Evolutionary conservation across 257 asterid genomes (phyloP), one percentile per base, ranked within the genome.

Genomic region (Ocimum tenuiflorum): DNA sequence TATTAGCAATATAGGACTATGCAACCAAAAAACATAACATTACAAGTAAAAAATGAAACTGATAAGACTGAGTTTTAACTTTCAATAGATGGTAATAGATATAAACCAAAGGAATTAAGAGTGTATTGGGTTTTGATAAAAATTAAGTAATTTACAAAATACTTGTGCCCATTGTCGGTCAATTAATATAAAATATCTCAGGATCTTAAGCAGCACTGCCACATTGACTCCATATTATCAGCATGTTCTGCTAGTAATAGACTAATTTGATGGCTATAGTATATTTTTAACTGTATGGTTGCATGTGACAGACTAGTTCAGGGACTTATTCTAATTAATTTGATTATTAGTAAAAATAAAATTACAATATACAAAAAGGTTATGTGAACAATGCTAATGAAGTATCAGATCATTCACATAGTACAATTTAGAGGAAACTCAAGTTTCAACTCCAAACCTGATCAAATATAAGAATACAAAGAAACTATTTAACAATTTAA

Each of bases 401-500:
- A 22, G 42, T 43, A 29, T 24, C 29, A 27, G 63, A 60, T 52
- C n/a, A 27, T 24, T 52, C 48, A 27, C 18, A 27, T 18, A 31
- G 18, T 36, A 45, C 14, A 74, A 22, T 50, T 10, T 33, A 22
- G 17, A 61, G 55, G 15, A 51, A 49, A 47, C 48, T 45, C 59
- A 19, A 56, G 7, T 27, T 47, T 36, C 20, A 53, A 52, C 49
- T 46, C 31, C 9, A 46, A 19, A 42, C 29, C 48, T 61, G 39
- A 36, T 65, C 53, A 49, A 54, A 47, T 58, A 58, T 48, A 69
- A 33, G 18, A 14, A 54, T 57, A 60, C 22, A 23, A 60, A 45
- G 53, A 62, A 47, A 22, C 18, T 48, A 35, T 47, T 33, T 36
- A 23, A 62, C 13, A 29, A 18, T 23, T 45, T 63, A 53, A 31